Evolutionary conservation across 2,329 filamentous ascomycete genomes (phyloP).

Genomic region (Mollisia scopiformis): DNA sequence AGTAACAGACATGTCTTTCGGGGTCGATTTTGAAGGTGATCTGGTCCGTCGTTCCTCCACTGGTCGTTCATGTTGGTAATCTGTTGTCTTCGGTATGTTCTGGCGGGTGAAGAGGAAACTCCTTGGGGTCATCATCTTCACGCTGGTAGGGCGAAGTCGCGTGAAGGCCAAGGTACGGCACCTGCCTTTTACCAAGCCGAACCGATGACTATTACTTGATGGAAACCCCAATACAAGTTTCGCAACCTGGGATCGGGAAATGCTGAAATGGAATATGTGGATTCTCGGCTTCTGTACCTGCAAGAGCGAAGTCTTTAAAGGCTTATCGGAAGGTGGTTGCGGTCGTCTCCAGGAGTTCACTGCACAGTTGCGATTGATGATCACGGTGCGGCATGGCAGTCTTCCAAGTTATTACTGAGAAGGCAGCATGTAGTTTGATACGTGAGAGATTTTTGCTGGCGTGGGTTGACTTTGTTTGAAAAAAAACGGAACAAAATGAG

Average conservation of each 20-base stretch:
- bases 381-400: neutral
- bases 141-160: constrained; percentile 12
- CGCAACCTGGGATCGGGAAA: neutral
- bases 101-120: constrained; percentile 30
- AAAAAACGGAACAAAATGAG: neutral
- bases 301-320: neutral
- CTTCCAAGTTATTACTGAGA: neutral
- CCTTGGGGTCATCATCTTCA: constrained; percentile 31
- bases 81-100: constrained; percentile 15
- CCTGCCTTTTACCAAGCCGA: constrained; percentile 10
- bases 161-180: constrained; percentile 15
- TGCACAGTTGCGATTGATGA: constrained; percentile 19
- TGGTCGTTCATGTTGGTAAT: constrained; percentile 21
- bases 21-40: constrained; percentile 12
- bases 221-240: neutral
- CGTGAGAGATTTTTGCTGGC: neutral
- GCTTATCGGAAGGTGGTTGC: constrained; percentile 23
- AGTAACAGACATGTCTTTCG: constrained; percentile 9
- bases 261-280: neutral
- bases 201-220: constrained; percentile 7
- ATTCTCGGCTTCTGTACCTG: neutral
- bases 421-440: neutral
- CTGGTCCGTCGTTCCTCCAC: constrained; percentile 16
- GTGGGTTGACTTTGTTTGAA: neutral
- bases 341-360: constrained; percentile 14